Base-by-base conservation (phyloP, 2,329 filamentous ascomycete genomes). In the Claviceps lovelessii region DNA sequence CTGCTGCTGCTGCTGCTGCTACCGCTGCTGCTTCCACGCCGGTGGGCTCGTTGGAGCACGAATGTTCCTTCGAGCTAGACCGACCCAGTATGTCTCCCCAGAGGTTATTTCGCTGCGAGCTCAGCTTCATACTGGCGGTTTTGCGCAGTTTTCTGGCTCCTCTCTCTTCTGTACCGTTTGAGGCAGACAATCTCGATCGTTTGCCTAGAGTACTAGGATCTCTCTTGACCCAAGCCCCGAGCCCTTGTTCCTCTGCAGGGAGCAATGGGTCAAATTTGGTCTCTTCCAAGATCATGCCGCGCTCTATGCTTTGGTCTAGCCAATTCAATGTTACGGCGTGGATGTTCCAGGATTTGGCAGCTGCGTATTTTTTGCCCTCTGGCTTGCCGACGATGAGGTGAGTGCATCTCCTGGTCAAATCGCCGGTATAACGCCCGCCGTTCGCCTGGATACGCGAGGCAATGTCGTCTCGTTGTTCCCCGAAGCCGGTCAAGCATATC, bases 241-340 rank as follows among this genome's bases (percentile, higher is more conserved):
- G 73, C 0, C 91, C 93, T 64, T 90, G 85, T 63, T 90, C 76
- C 59, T 85, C 80, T 7, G 65, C 60, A 0, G 88, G 82, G 19
- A 91, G 67, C 31, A 79, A 73, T 2, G 89, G 90, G 65, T 94
- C 84, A 68, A 94, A 98, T 57, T 81, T 81, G n/a, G 74, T 70
- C 67, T 97, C 93, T 54, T 96, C 88, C 23, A 98, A 73, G 23
- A 90, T 86, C 89, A 98, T 93, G 55, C 90, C 89, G 58, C 93
- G 80, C 59, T 86, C 79, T 56, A 93, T 69, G 63, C 87, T 91
- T 64, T 96, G 87, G 52, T 83, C 73, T 42, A 97, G 78, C 93
- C 93, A 98, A 64, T 90, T 84, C 39, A 87, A 68, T 1, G 86
- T 84, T 29, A 98, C 89, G 29, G 90, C 81, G 53, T 81, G 81